Base-by-base conservation (phyloP, 441 rosid genomes). In the Adansonia grandidieri region DNA sequence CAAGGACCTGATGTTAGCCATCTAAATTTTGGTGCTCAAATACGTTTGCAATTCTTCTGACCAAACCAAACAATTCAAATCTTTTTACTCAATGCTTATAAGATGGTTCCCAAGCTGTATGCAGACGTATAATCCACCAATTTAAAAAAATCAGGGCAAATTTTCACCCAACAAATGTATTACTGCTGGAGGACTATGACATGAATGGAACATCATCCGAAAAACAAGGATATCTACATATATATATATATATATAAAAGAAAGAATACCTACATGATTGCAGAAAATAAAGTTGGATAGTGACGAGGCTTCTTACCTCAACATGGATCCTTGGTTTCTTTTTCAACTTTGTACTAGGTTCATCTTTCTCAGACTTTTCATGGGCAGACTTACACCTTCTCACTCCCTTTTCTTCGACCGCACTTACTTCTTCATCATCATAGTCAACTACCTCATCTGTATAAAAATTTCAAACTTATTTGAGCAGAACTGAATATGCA, bases 251-350 rank as follows among this genome's bases (percentile, higher is more conserved):
- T 4, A 37, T 37, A 37, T 4, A 37, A 76, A 6, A 15, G 20
- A 2, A 8, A 67, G 13, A 20, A 22, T n/a, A 22, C 65, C 48
- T 28, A 37, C n/a, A 19, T 14, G 8, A 53, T 9, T 6, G 61
- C 73, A 60, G 42, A 19, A 40, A 65, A 44, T 22, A 48, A 37
- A 54, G 22, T 37, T 56, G 28, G 13, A 68, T 9, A 54, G 22
- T 28, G 3, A 57, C 44, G 0, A 64, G 71, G 32, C 28, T 50
- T 63, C 50, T 77, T 77, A 77, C 79, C 79, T 77, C 79, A 57
- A 77, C 60, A 14, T 40, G 74, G 19, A 77, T 37, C 67, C 74
- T 77, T 57, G 79, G n/a, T 68, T 58, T 68, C 74, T 77, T 74
- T 63, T 63, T 77, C 79, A 68, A 44, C 68, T 68, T 77, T 56